These are phyloP conservation scores for Erucastrum elatum DNA, from an alignment of 345 rosid genomes.

Conservation along the genomic window DNA sequence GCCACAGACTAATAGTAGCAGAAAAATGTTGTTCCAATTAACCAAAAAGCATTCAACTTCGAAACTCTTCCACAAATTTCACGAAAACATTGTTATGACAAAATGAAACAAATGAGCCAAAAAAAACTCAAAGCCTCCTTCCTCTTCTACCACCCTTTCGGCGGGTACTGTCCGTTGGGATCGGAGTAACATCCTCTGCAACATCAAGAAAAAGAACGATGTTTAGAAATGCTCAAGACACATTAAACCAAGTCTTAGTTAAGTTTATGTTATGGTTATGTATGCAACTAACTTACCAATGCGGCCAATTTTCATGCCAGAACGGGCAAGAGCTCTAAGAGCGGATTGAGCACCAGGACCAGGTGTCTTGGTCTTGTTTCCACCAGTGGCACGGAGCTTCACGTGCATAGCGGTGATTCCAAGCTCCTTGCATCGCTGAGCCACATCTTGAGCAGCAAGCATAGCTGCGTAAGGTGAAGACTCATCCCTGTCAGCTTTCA, in stretches of 20 bases:
- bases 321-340: conserved; percentile 91
- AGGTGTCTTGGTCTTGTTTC: conserved; percentile 84
- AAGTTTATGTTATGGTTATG: background rate
- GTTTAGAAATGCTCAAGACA: background rate
- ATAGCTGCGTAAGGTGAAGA: conserved; percentile 85
- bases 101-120: conserved; percentile 26
- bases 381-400: conserved; percentile 83
- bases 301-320: conserved; percentile 94
- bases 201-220: background rate
- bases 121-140: conserved; percentile 61
- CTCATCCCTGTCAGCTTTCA: conserved; percentile 85
- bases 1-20: background rate
- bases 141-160: conserved; percentile 94
- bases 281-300: conserved; percentile 64
- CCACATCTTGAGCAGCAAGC: conserved; percentile 88
- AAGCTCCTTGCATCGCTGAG: conserved; percentile 80
- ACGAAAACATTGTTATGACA: background rate
- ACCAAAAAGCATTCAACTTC: conserved; percentile 13
- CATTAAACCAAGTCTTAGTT: background rate
- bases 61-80: conserved; percentile 26
- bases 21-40: background rate
- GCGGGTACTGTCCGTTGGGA: conserved; percentile 91
- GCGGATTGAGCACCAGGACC: conserved; percentile 97
- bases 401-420: conserved; percentile 77
- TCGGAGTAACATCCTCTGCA: conserved; percentile 94